Conservation (phyloP, 805 yeast genomes). For the Ogataea haglerorum region DNA sequence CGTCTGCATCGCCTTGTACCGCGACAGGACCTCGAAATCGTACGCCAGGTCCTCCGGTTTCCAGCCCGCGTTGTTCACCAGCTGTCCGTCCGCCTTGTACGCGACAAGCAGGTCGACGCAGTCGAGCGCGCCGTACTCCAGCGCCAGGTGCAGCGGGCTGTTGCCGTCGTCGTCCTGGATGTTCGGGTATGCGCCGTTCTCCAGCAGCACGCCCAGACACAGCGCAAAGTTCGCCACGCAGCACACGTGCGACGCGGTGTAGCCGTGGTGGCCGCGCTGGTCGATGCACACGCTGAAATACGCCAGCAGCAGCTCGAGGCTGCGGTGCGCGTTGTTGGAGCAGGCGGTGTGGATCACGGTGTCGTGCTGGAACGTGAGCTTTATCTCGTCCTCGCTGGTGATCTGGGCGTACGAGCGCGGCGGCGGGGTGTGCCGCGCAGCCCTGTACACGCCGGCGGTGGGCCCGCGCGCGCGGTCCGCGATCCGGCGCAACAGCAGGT, state of each 20-base stretch:
- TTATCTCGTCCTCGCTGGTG: conserved; percentile 33
- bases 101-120: conserved; percentile 52
- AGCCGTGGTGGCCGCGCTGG: conserved; percentile 42
- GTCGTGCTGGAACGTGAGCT: conserved; percentile 49
- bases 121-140: conserved; percentile 61
- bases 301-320: conserved; percentile 68
- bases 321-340: conserved; percentile 50
- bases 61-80: conserved; percentile 60
- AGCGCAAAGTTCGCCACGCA: conserved; percentile 56
- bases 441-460: conserved; percentile 13
- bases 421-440: conserved; percentile 2
- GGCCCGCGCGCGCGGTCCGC: conserved; percentile 12
- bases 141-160: conserved; percentile 81
- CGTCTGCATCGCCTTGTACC: conserved; percentile 33
- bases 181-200: conserved; percentile 75
- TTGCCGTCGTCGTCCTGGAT: conserved; percentile 71
- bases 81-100: conserved; percentile 45
- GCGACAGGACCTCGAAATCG: conserved; percentile 47
- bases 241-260: conserved; percentile 70
- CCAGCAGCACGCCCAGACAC: conserved; percentile 61
- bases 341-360: conserved; percentile 74
- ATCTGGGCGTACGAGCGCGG: conserved; percentile 26
- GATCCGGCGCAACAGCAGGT: conserved; percentile 22
- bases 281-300: conserved; percentile 52
- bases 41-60: conserved; percentile 58